Percentiles rank a stretch among this genome's conserved stretches.
Evolutionary conservation across 768 basidiomycete species (phyloP).

Genomic region (Scleroderma citrinum): DNA sequence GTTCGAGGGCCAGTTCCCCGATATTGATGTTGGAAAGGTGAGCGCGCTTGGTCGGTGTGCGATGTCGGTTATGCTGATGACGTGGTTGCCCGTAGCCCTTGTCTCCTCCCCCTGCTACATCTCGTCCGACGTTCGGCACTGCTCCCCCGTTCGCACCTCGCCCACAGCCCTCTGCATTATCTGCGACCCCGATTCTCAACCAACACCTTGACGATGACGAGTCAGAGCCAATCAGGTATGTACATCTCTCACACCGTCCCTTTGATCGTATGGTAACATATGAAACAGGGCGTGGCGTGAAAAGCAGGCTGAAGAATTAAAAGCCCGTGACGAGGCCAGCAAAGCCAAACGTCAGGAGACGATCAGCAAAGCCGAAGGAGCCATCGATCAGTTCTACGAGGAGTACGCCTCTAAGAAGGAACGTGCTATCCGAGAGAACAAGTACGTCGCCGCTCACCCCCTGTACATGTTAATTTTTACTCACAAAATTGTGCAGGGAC

Average conservation of each 20-base stretch:
- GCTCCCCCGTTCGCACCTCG: conserved; percentile 64
- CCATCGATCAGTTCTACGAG: conserved; percentile 89
- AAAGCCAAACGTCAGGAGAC: conserved; percentile 75
- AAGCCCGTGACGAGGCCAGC: conserved; percentile 74
- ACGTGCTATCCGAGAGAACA: conserved; percentile 88
- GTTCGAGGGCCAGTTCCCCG: conserved; percentile 84
- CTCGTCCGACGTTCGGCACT: conserved; percentile 42
- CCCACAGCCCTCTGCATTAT: conserved; percentile 64
- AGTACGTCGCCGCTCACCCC: conserved; percentile 41
- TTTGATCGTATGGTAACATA: no score
- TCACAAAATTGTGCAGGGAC: conserved; percentile 49
- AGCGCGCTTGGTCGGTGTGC: conserved; percentile 6
- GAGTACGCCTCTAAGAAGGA: conserved; percentile 86
- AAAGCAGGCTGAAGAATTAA: conserved; percentile 80
- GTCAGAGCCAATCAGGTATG: conserved; percentile 80
- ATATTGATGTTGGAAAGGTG: conserved; percentile 52
- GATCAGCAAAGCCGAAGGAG: conserved; percentile 74
- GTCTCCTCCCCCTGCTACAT: conserved; percentile 21
- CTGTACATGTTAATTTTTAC: neutral
- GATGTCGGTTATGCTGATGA: conserved; percentile 1
- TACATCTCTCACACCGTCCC: neutral
- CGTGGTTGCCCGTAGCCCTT: conserved; percentile 21
- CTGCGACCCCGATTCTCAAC: conserved; percentile 68
- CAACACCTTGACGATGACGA: conserved; percentile 72
- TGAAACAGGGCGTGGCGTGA: conserved; percentile 77